Percentiles rank a stretch among this genome's conserved stretches.
phyloP scores from a whole-genome alignment of 2,329 filamentous ascomycete genomes.

The Trichoderma asperellum region DNA sequence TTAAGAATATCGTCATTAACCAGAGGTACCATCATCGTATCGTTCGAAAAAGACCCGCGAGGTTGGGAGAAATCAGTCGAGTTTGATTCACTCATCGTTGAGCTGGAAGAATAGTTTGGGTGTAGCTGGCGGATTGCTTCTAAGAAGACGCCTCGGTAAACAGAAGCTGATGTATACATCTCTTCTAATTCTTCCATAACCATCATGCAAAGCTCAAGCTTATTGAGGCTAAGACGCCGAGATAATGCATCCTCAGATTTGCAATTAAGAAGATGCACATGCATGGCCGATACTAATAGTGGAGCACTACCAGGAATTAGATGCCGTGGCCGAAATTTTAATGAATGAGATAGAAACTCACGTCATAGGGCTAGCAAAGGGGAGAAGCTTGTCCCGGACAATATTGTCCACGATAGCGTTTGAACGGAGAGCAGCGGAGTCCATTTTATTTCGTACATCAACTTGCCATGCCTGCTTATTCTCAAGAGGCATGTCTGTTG shows the following conservation, averaged over 20 bases:
- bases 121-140: constrained; percentile 7
- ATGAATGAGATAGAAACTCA: neutral
- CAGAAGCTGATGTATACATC: constrained; percentile 4
- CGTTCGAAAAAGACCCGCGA: neutral
- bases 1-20: constrained; percentile 11
- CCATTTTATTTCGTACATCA: constrained; percentile 7
- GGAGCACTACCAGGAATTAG: neutral
- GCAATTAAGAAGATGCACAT: constrained; percentile 13
- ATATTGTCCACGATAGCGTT: constrained; percentile 11
- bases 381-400: constrained; percentile 1
- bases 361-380: constrained; percentile 12
- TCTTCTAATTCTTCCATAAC: constrained; percentile 16
- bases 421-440: constrained; percentile 5
- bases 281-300: constrained; percentile 13
- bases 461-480: neutral
- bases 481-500: neutral
- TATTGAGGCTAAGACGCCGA: constrained; percentile 7
- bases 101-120: neutral
- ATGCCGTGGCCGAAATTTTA: neutral
- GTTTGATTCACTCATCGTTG: neutral
- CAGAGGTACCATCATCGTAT: neutral
- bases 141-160: constrained; percentile 8
- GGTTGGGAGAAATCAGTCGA: neutral
- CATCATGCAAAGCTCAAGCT: constrained; percentile 16
- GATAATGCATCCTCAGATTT: constrained; percentile 17